Base-by-base conservation (phyloP, 208 protist species). In the Trypanosoma platydactyli region DNA sequence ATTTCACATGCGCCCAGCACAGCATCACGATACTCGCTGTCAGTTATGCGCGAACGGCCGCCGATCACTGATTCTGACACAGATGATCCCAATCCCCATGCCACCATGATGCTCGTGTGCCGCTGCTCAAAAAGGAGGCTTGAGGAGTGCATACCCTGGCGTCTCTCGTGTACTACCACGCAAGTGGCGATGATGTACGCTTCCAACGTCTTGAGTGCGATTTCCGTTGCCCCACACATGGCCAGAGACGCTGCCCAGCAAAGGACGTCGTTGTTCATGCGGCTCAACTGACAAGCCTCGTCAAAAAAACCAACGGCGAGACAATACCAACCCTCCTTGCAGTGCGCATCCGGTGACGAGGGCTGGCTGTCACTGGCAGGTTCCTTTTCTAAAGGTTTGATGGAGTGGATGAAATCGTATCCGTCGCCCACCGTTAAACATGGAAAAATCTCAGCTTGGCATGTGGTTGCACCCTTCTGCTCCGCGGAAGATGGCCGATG, bases 161-260 rank as follows among this genome's bases (percentile, higher is more conserved):
- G 56, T 40, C 30, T 15, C 54, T 83, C 74, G 55, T 80, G 51
- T 30, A 80, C 22, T 0, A 90, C 66, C 1, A 83, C 73, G 46
- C 78, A 83, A 0, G 77, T 73, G 6, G 84, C 74, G 12, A 94
- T 79, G 40, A 94, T 77, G 66, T 84, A 86, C 16, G 76, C 71
- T 52, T 94, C 84, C 1, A 94, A 45, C 22, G 79, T 64, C 33
- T 75, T 61, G 42, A 94, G 44, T 1, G 81, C 82, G 27, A 54
- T 56, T 11, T 27, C 11, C 3, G 74, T 64, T 15, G 88, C 69
- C 11, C 83, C 83, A 30, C 66, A 72, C 38, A 91, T 59, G 12
- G 76, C 73, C 27, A 88, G 69, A 7, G 79, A 60, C 3, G 79
- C 83, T 3, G 81, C 84, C 68, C 59, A 86, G 33, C 76, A 74